phyloP scores from a whole-genome alignment of 257 asterid species.

The Buddleja alternifolia region DNA sequence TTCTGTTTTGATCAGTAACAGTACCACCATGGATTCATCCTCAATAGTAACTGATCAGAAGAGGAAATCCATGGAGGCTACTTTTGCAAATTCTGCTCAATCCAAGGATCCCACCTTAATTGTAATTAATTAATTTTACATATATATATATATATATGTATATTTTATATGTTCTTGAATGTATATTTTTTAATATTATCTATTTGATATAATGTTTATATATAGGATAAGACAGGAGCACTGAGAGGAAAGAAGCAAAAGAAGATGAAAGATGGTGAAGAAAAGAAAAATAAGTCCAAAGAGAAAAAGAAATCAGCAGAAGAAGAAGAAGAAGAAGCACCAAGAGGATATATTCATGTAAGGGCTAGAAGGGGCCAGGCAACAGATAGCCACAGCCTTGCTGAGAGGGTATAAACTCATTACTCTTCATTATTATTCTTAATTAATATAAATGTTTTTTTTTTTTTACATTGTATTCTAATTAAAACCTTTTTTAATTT shows the following conservation, averaged over 20 bases:
- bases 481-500: neutral
- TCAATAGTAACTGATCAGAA: conserved; percentile 38
- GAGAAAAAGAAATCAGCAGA: conserved; percentile 17
- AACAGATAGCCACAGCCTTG: conserved; percentile 71
- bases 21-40: conserved; percentile 43
- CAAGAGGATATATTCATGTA: conserved; percentile 61
- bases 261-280: conserved; percentile 26
- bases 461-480: too few species aligned
- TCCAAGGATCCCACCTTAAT: conserved; percentile 40
- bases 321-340: conserved; percentile 40
- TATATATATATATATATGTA: too few species aligned
- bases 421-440: neutral
- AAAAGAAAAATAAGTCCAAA: conserved; percentile 29
- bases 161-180: neutral
- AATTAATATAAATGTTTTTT: neutral
- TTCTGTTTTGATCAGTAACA: too few species aligned
- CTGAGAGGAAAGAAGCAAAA: conserved; percentile 31
- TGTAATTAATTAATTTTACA: neutral
- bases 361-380: conserved; percentile 78
- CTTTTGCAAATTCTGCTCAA: conserved; percentile 34
- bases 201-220: neutral
- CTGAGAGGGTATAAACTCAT: conserved; percentile 55
- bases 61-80: conserved; percentile 39
- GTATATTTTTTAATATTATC: neutral
- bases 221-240: conserved; percentile 27